Evolutionary conservation across 257 asterid species (phyloP), one percentile per base, ranked within the genome.

Genomic region (Solanum megistacrolobum): DNA sequence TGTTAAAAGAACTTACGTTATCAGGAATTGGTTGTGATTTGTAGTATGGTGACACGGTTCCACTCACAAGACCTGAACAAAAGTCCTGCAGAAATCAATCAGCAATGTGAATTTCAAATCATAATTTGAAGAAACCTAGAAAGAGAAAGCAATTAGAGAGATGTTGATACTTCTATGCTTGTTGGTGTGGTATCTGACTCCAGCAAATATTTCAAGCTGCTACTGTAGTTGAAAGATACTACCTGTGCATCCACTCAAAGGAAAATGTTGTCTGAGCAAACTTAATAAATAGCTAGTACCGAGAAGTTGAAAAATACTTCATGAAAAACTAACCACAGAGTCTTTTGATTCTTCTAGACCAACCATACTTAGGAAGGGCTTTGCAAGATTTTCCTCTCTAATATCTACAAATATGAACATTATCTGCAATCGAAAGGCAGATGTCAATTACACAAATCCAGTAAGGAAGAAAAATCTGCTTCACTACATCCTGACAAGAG

Each of bases 351-450:
- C 99, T 93, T 96, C 99, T 18, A 95, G 94, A 87, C 99, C 98
- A 89, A 96, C 95, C 89, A 96, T 90, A 89, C 98, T 92, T 87
- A 97, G 90, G 94, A 93, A 93, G 74, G 99, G 99, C 92, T 97
- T 97, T 68, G 96, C 98, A 60, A 97, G 98, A 89, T 96, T 96
- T 75, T 94, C 98, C 69, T 97, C 98, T 88, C 52, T 86, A 79
- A 97, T 89, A 91, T 97, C 96, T 41, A 91, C 96, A 86, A 91
- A 95, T 87, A 93, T 92, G 86, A 96, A 79, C 98, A 96, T 92
- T 86, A 97, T 91, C 98, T 97, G 98, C 93, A 91, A 83, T 88
- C 35, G 55, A 11, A 87, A 84, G 87, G 86, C 18, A 18, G 11
- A 76, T 25, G 31, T 82, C 52, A 83, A 84, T 29, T 52, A 38